Conservation (phyloP, 768 basidiomycete genomes). For the Pleurotus cornucopiae region DNA sequence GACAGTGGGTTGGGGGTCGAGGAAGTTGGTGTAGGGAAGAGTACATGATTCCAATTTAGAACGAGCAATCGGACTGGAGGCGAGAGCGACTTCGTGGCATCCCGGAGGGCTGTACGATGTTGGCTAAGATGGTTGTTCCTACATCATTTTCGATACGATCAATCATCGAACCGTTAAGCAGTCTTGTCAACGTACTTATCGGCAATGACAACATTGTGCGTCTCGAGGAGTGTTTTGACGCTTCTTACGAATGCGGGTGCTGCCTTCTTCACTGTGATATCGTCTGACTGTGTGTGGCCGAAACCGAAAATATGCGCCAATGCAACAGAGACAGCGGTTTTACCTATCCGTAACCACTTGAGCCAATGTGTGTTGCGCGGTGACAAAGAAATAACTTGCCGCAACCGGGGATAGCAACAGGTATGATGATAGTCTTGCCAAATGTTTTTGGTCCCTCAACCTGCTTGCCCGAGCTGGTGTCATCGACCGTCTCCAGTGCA, state of each 20-base stretch:
- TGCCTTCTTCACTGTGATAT: constrained; percentile 73
- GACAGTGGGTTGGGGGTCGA: constrained; percentile 47
- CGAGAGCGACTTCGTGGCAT: constrained; percentile 35
- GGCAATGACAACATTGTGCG: constrained; percentile 79
- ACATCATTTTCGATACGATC: neutral
- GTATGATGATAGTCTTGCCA: constrained; percentile 81
- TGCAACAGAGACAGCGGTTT: constrained; percentile 82
- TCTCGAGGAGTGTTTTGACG: constrained; percentile 55
- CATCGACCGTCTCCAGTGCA: constrained; percentile 27
- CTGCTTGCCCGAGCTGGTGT: neutral
- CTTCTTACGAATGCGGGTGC: constrained; percentile 70
- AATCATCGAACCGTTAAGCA: neutral
- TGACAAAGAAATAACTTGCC: constrained; percentile 45
- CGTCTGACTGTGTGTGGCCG: constrained; percentile 92
- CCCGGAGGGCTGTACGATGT: constrained; percentile 72
- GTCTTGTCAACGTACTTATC: constrained; percentile 63
- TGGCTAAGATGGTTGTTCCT: constrained; percentile 86
- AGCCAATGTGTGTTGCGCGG: neutral
- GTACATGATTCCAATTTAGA: constrained; percentile 59
- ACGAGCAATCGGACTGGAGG: constrained; percentile 74
- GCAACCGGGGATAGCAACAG: constrained; percentile 89
- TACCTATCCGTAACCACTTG: constrained; percentile 51
- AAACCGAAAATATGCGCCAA: constrained; percentile 78
- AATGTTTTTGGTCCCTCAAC: constrained; percentile 24
- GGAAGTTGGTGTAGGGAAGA: constrained; percentile 1